Base-by-base conservation (phyloP, 1,284 basidiomycete genomes). In the Waitea zeae region DNA sequence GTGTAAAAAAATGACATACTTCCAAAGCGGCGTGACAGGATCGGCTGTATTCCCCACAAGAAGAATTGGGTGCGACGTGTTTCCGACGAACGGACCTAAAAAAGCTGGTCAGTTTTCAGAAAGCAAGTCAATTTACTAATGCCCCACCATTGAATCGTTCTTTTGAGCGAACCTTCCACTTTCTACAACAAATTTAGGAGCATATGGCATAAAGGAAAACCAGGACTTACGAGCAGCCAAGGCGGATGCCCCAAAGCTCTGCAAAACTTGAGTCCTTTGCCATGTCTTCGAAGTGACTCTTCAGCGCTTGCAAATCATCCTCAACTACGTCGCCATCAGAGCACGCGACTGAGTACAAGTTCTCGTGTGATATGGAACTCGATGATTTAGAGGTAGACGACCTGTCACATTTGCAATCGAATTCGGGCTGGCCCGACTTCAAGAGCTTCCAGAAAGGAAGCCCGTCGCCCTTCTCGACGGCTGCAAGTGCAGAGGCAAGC, bases 1-100 rank as follows among this genome's bases (percentile, higher is more conserved):
- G 7, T 7, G n/a, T n/a, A 26, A 26, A 26, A 26, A 49, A 49
- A n/a, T 41, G 46, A 20, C 38, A 5, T 14, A 42, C 41, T 31
- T 35, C 3, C n/a, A 14, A 9, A 42, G n/a, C 3, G 41, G 41
- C 13, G 41, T 42, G 11, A 41, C 38, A 17, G 41, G 41, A 37
- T 42, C 41, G 12, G 39, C 39, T 7, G 39, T 41, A 35, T 42
- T 42, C 12, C 41, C 41, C 12, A 42, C 37, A 27, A 42, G 13
- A 3, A 42, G 18, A 12, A 42, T 33, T 11, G 41, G 41, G 22
- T 17, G 36, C 4, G 33, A 36, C 2, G 36, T 42, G 28, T 40
- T 36, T 12, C 34, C 37, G 12, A 33, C 29, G 24, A 41, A 38
- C 2, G 39, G 37, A 2, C 37, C 39, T 35, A 17, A 32, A 18